These are phyloP conservation scores for Linum usitatissimum DNA, from an alignment of 345 rosid species.

Conservation along the genomic window DNA sequence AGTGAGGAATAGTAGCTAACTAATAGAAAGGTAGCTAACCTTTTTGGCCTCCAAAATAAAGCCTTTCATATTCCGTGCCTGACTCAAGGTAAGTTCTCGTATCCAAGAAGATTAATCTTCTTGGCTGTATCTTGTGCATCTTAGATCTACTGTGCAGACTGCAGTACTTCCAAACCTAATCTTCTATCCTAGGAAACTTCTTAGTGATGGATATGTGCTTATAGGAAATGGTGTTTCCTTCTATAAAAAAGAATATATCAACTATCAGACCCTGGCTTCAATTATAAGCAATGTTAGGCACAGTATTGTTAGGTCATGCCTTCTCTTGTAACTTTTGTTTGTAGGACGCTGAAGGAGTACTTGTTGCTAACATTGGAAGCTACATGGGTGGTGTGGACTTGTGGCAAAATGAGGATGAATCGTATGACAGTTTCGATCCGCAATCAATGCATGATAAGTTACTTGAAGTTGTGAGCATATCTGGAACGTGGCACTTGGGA, in stretches of 20 bases:
- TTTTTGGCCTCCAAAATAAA: background rate
- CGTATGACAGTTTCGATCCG: constrained; percentile 61
- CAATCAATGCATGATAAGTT: constrained; percentile 88
- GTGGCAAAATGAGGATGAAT: constrained; percentile 88
- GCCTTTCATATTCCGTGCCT: background rate
- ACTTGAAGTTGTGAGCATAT: constrained; percentile 79
- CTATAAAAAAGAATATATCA: too few relatives aligned
- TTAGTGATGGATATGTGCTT: background rate
- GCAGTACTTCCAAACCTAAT: background rate
- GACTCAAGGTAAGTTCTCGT: background rate
- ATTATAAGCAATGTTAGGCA: background rate
- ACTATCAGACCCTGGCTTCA: background rate
- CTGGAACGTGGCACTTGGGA: constrained; percentile 96
- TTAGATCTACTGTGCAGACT: background rate
- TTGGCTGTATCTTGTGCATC: background rate
- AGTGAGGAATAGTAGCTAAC: background rate
- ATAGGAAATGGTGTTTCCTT: too few relatives aligned
- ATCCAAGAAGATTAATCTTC: background rate
- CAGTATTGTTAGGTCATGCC: constrained; percentile 6
- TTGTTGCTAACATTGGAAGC: constrained; percentile 87
- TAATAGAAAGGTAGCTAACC: too few relatives aligned
- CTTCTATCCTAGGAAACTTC: background rate
- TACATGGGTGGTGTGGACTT: constrained; percentile 94
- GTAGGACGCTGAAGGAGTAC: constrained; percentile 88
- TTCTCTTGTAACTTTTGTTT: constrained; percentile 16